Evolutionary conservation across 495 filamentous ascomycete species (phyloP), one percentile per base, ranked within the genome.

Genomic region (Polyplosphaeria fusca): DNA sequence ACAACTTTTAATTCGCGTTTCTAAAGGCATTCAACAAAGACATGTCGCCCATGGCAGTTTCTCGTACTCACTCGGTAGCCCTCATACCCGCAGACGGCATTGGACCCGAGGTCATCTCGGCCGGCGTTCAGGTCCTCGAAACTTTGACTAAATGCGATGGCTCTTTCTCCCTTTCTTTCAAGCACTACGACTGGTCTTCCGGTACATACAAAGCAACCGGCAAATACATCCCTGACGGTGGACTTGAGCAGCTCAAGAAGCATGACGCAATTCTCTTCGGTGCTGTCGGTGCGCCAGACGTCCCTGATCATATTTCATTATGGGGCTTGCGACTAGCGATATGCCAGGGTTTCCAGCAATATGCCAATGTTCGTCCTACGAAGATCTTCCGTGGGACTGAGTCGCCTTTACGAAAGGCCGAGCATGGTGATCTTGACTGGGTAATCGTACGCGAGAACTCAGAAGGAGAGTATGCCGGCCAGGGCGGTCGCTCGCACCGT

Each of bases 401-500:
- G 11, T 53, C 66, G 1, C 68, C 70, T 11, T 60, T 73, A 18
- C 23, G 55, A 5, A 58, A 67, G 18, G 63, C 56, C 3, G 39
- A 32, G 9, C 64, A 61, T 19, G 45, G 38, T 5, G 64, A 67
- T 45, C 63, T 73, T 4, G 67, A 73, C 52, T 73, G 70, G 70
- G 57, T 73, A 19, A 73, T 73, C 50, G 48, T 73, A 35, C 60
- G 70, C 19, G 70, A 73, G 50, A 73, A 73, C 59, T 61, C 51
- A 20, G 70, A 73, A 41, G 70, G 70, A 26, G 70, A 73, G 53
- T 73, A 73, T 47, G 67, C 69, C 7, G 70, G 70, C 22, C 70
- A 73, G 23, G 50, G 50, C 1, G 50, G 50, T 3, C 38, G 50
- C 2, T 54, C 70, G 24, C 68, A 71, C 41, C 58, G 27, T 16